These are phyloP conservation scores for Aspergillus ustus DNA, from an alignment of 2,329 filamentous ascomycete species.

Conservation along the genomic window DNA sequence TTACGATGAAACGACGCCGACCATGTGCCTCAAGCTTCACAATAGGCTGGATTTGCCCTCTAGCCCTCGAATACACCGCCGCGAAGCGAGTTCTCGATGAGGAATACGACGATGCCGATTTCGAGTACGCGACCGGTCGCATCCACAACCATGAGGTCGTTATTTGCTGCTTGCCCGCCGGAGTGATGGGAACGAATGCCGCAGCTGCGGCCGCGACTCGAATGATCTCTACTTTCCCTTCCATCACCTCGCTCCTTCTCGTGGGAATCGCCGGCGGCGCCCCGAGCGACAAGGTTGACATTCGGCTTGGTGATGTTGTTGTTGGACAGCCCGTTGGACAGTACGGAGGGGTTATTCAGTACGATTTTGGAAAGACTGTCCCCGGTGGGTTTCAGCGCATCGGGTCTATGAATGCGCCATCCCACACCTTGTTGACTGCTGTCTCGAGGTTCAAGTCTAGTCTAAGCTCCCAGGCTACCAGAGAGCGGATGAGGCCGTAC, in stretches of 20 bases:
- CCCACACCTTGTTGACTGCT: neutral
- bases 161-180: constrained; percentile 5
- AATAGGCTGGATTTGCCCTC: constrained; percentile 9
- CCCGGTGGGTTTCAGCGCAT: constrained; percentile 1
- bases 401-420: constrained; percentile 2
- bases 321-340: neutral
- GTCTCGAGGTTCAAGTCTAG: neutral
- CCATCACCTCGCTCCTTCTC: neutral
- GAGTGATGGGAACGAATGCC: constrained; percentile 1
- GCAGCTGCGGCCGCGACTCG: neutral
- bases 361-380: constrained; percentile 16
- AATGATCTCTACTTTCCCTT: neutral
- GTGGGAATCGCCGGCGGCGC: constrained; percentile 1
- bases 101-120: constrained; percentile 4
- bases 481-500: neutral
- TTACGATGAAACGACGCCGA: neutral
- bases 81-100: constrained; percentile 8
- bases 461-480: neutral
- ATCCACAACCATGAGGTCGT: constrained; percentile 8
- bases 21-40: neutral
- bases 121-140: constrained; percentile 3
- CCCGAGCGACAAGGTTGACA: constrained; percentile 2
- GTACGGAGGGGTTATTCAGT: constrained; percentile 12
- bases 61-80: constrained; percentile 7
- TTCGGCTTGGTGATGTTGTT: constrained; percentile 9